Evolutionary conservation across 2,329 filamentous ascomycete species (phyloP), one percentile per base, ranked within the genome.

Genomic region (Ceratocystis lukuohia): DNA sequence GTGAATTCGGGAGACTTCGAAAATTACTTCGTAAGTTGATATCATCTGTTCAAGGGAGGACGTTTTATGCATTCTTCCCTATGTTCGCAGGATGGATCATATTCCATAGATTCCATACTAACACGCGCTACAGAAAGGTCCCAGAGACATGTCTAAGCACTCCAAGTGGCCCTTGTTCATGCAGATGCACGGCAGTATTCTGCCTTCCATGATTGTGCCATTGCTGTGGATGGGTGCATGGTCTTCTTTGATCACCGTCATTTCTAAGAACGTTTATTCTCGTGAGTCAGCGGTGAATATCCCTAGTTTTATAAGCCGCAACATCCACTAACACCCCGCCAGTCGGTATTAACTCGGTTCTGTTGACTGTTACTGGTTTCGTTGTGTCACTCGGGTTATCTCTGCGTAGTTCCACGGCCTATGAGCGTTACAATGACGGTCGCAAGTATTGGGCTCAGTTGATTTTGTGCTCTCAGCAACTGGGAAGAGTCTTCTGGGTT

Each of bases 401-500:
- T 1, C 91, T 92, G 77, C 84, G 88, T 67, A 88, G 82, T 69
- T 86, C 87, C 1, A 89, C 88, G 6, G 88, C 88, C 8, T 92
- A 92, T 71, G 88, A 92, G 75, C 83, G 87, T 70, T 86, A 85
- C 72, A 79, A 79, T 50, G 85, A 88, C 69, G 85, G 85, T 46
- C 79, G 85, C 46, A 84, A 83, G 70, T 83, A 80, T 71, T 87
- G 84, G 84, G 78, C 84, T 0, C 77, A 82, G 66, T 77, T 86
- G 70, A 83, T 80, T 65, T 78, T 80, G 74, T 86, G 88, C 72
- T 77, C 80, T 71, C 79, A 91, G 77, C 77, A 85, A 73, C 78
- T 95, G 70, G 88, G 84, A 70, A 85, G 92, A 25, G 80, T 89
- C 8, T 89, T 94, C 73, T 96, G 92, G 92, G 80, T 96, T 41